These are phyloP conservation scores for Dioscorea zingiberensis DNA, from an alignment of 106 monocot genomes.

Conservation along the genomic window DNA sequence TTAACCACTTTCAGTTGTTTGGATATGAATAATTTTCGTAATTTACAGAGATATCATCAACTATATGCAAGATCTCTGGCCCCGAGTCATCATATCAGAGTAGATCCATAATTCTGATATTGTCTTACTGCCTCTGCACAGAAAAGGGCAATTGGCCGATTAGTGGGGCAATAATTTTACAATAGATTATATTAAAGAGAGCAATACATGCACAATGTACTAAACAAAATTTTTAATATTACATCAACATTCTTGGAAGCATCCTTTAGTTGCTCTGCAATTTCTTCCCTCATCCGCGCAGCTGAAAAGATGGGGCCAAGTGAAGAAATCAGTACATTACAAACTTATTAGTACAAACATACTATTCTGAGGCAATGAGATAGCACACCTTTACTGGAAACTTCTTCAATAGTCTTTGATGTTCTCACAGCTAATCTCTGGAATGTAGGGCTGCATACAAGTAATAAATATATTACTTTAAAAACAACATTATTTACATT, in stretches of 20 bases:
- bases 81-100: too few relatives aligned
- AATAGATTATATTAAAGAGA: background rate
- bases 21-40: too few relatives aligned
- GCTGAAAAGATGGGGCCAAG: conserved; percentile 10
- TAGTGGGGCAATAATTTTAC: background rate
- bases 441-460: conserved; percentile 20
- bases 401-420: conserved; percentile 18
- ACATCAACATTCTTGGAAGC: conserved; percentile 21
- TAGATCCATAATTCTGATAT: too few relatives aligned
- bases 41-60: too few relatives aligned
- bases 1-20: too few relatives aligned
- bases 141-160: background rate
- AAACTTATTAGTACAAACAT: background rate
- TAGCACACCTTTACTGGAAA: conserved; percentile 25
- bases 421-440: conserved; percentile 47
- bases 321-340: background rate
- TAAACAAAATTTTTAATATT: background rate
- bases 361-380: background rate
- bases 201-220: background rate
- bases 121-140: conserved; percentile 6
- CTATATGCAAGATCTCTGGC: too few relatives aligned
- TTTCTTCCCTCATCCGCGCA: conserved; percentile 9
- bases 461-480: background rate
- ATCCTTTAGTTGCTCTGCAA: conserved; percentile 27
- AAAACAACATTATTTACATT: background rate